Evolutionary conservation across 2,329 filamentous ascomycete species (phyloP).

Genomic region (Pyricularia pennisetigena): DNA sequence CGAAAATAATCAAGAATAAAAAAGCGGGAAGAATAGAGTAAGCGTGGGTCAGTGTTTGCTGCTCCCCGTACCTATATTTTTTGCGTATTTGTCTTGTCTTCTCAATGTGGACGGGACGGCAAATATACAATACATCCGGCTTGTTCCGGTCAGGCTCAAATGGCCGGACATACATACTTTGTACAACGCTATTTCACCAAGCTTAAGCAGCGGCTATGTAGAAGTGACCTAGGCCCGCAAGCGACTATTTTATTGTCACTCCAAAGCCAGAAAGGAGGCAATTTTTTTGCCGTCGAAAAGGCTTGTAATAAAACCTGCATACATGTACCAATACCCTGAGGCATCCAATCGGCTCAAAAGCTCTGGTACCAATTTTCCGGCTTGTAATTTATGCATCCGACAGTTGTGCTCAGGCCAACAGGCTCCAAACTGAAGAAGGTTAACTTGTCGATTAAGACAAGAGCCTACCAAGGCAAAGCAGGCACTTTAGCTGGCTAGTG

Average conservation of each 20-base stretch:
- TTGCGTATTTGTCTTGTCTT: too few relatives aligned
- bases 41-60: background rate
- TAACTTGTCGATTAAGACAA: background rate
- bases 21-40: background rate
- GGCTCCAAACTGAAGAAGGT: background rate
- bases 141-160: background rate
- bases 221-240: background rate
- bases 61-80: too few relatives aligned
- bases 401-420: background rate
- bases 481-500: background rate
- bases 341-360: background rate
- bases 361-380: background rate
- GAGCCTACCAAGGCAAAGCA: background rate
- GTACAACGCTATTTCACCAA: background rate
- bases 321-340: background rate
- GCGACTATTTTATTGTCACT: background rate
- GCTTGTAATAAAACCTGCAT: background rate
- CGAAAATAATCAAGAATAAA: background rate
- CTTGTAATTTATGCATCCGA: background rate
- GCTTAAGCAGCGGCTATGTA: background rate
- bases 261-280: background rate
- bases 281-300: background rate
- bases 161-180: background rate
- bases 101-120: background rate
- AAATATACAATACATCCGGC: background rate